Evolutionary conservation across 768 basidiomycete species (phyloP).

Genomic region (Boletus rufocinnamomeus): DNA sequence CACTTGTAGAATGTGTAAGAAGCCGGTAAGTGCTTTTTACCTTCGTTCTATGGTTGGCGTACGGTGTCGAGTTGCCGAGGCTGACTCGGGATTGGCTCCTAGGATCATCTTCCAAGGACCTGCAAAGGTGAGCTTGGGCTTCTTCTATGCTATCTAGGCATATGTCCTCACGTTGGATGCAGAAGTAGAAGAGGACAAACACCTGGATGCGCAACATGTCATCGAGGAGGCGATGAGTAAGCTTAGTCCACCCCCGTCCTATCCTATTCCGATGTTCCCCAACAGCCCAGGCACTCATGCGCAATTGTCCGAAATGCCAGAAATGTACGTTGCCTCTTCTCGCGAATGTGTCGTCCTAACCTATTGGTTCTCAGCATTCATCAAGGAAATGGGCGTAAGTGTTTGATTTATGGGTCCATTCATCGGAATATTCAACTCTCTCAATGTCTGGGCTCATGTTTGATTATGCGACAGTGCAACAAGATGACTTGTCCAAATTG

Average conservation of each 20-base stretch:
- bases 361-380: conserved; percentile 54
- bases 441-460: neutral
- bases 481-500: conserved; percentile 87
- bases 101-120: conserved; percentile 82
- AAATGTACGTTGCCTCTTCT: conserved; percentile 54
- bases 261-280: conserved; percentile 3
- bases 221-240: conserved; percentile 94
- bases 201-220: conserved; percentile 70
- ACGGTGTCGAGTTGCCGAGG: neutral
- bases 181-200: conserved; percentile 78
- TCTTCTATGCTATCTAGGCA: neutral
- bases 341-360: neutral
- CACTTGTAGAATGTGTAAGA: conserved; percentile 80
- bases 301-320: conserved; percentile 83
- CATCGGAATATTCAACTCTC: neutral
- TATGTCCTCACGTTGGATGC: conserved; percentile 1
- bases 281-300: conserved; percentile 76
- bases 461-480: conserved; percentile 65
- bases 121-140: conserved; percentile 58
- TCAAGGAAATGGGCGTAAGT: conserved; percentile 77
- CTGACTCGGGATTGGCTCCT: conserved; percentile 6
- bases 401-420: neutral
- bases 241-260: conserved; percentile 21
- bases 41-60: neutral
- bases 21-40: conserved; percentile 47